Base-by-base conservation (phyloP, 1,139 yeast genomes). In the Candida neerlandica region DNA sequence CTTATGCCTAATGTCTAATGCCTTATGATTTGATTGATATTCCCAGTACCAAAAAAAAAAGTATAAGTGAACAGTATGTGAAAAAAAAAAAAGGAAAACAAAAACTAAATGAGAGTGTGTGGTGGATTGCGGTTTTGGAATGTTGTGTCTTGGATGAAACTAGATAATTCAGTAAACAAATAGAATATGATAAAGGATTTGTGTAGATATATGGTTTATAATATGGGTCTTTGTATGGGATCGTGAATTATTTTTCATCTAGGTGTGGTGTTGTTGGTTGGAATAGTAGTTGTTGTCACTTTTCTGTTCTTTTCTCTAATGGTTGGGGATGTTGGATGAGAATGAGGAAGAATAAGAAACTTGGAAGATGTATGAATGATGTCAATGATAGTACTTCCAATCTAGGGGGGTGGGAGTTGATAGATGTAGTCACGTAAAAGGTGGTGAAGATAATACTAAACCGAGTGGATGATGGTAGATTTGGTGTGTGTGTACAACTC, bases 221-320 rank as follows among this genome's bases (percentile, higher is more conserved):
- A 7, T 32, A 37, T 19, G 12, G 27, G 6, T 11, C 19, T 37
- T 37, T 37, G 40, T 29, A 33, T 32, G 27, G 14, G 23, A 1
- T 32, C n/a, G 10, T 21, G 39, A 42, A 23, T 14, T 32, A 33
- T 32, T 4, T 12, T 42, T 42, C 44, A 42, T 42, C 44, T 42
- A 42, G n/a, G 40, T 4, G n/a, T 37, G 14, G 16, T 37, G 6
- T 9, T 19, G 14, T 37, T 9, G 15, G 10, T 23, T 15, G 40
- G n/a, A n/a, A n/a, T n/a, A 7, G n/a, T 14, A 35, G 23, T 35
- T 35, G 23, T 35, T 37, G 27, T 19, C 19, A 37, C 19, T 37
- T 37, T 19, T 12, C 19, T 37, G 19, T 19, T 12, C 27, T 19
- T 19, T 37, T 37, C 29, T 19, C 40, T 37, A 19, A 10, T 19